Evolutionary conservation across 768 basidiomycete species (phyloP).

Genomic region (Tulasnella sp.): DNA sequence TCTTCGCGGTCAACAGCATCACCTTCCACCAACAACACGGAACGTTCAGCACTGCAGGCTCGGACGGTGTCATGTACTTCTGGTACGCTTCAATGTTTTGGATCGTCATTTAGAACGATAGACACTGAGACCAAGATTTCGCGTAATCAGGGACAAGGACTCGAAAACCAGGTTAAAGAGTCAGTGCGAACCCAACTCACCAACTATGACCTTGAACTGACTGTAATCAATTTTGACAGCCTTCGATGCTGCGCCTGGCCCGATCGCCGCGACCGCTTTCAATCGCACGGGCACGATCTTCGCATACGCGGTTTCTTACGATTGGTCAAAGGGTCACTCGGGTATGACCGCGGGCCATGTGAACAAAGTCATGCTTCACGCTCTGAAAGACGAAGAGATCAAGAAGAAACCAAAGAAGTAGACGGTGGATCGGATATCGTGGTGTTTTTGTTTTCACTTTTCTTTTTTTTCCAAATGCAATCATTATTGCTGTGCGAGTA

Average conservation of each 20-base stretch:
- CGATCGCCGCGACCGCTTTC: constrained; percentile 71
- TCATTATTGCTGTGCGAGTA: not conserved
- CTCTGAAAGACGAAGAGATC: constrained; percentile 23
- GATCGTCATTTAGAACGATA: not conserved
- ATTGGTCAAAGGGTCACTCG: constrained; percentile 87
- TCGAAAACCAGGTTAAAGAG: constrained; percentile 85
- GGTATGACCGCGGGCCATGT: constrained; percentile 54
- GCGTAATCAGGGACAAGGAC: constrained; percentile 59
- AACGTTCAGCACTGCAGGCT: constrained; percentile 74
- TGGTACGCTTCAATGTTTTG: constrained; percentile 31
- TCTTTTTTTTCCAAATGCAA: not conserved
- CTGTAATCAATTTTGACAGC: constrained; percentile 29
- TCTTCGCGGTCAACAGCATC: constrained; percentile 78
- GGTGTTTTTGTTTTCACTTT: too few species aligned
- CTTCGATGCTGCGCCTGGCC: constrained; percentile 62
- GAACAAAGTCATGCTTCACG: constrained; percentile 33
- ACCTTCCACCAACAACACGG: constrained; percentile 76
- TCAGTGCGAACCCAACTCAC: too few species aligned
- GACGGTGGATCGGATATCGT: not conserved
- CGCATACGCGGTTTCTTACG: constrained; percentile 86
- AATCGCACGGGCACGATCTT: constrained; percentile 83
- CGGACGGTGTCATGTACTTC: constrained; percentile 81
- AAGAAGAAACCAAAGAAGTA: constrained; percentile 16
- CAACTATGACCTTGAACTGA: not conserved
- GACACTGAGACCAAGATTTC: not conserved